Evolutionary conservation across 2,329 filamentous ascomycete genomes (phyloP), one percentile per base, ranked within the genome.

Genomic region (Xylogone sp.): DNA sequence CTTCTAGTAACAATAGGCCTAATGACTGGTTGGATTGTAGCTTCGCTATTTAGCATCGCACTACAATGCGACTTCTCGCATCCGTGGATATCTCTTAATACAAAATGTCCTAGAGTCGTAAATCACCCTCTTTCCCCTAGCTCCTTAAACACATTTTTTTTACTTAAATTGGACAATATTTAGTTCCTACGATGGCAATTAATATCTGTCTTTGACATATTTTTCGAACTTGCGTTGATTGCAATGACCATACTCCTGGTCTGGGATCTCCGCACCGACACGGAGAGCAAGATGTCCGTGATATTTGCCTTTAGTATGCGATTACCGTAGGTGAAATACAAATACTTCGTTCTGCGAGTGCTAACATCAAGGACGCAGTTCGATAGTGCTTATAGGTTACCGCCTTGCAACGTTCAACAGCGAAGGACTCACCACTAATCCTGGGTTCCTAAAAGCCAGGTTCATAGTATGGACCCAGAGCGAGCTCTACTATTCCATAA

Each of bases 401-500:
- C 72, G 70, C 43, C 60, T 76, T 2, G 52, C 67, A 50, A 74
- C 65, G 50, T 56, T 74, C 9, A 54, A 60, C 20, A 46, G 46
- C 3, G 58, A 65, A 42, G 54, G 69, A 29, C 42, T 59, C 20
- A 69, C 71, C 3, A 29, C 57, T 16, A 63, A 73, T 50, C 69
- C 66, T 13, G 67, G 67, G 3, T 62, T 76, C 9, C 53, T 63
- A 20, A 68, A 68, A 20, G 66, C 67, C 12, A 58, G 66, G 13
- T 64, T 68, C 3, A 65, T 62, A 1, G 61, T 72, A 1, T 67
- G 68, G 48, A 69, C 69, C 0, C 72, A 75, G 51, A 60, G 71
- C 31, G 69, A 75, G 53, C 55, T 75, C 3, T 64, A 66, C 48
- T 71, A 73, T 46, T 68, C 67, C 34, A 65, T 76, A 19, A 64